Percentiles rank a stretch among this genome's conserved stretches.
phyloP scores from a whole-genome alignment of 257 asterid species.

The Fraxinus pennsylvanica region DNA sequence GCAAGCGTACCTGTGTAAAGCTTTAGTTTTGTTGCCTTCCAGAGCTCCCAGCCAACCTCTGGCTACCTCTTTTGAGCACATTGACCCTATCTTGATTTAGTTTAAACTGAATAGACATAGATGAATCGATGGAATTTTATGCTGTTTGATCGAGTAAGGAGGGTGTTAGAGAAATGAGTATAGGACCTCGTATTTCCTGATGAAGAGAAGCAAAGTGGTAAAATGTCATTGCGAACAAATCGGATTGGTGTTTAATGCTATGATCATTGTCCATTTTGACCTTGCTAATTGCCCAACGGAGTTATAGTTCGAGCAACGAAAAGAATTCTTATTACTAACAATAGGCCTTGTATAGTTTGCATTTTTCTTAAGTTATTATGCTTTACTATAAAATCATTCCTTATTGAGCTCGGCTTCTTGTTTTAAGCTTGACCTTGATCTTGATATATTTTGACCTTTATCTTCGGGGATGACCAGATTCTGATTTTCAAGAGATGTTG shows the following conservation, averaged over 20 bases:
- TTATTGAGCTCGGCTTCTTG: background rate
- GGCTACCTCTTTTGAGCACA: background rate
- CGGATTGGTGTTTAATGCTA: background rate
- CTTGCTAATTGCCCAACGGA: background rate
- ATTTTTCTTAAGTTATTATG: background rate
- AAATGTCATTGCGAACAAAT: background rate
- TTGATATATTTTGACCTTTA: background rate
- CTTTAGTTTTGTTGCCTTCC: background rate
- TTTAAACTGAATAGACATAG: background rate
- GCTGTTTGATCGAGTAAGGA: background rate
- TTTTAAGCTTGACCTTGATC: background rate
- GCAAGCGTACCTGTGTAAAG: background rate
- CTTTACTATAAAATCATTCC: background rate
- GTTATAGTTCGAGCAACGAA: background rate
- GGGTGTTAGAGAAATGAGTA: background rate
- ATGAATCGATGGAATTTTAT: background rate
- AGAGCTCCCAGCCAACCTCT: background rate
- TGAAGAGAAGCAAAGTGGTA: background rate
- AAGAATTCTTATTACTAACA: background rate
- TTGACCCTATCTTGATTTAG: background rate
- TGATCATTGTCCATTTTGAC: background rate
- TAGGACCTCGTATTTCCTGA: background rate
- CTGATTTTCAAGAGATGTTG: background rate
- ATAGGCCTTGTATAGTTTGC: background rate
- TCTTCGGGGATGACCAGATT: background rate